phyloP scores from a whole-genome alignment of 768 basidiomycete genomes.

The Boletus tomentosulus region DNA sequence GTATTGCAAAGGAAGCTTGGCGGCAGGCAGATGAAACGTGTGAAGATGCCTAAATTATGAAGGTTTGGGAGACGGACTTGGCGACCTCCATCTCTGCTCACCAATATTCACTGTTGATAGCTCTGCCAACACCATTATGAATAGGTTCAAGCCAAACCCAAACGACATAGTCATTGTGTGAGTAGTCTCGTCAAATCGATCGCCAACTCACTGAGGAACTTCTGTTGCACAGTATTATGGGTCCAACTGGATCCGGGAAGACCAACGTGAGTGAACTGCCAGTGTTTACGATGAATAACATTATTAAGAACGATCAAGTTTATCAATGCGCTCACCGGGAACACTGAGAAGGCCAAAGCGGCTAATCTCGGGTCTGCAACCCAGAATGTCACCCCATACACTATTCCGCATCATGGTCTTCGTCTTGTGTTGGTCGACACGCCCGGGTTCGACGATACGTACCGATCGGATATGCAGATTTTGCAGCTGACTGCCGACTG shows the following conservation, averaged over 20 bases:
- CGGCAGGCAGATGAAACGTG: not conserved
- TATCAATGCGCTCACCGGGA: not conserved
- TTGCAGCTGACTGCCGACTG: not conserved
- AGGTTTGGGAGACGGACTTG: not conserved
- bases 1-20: not conserved
- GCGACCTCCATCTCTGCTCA: not conserved
- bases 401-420: not conserved
- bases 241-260: not conserved
- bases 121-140: not conserved
- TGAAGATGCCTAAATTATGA: not conserved
- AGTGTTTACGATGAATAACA: not conserved
- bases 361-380: not conserved
- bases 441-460: not conserved
- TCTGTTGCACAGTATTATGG: not conserved
- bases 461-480: not conserved
- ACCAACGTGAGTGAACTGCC: not conserved
- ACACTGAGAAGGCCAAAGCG: not conserved
- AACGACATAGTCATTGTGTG: not conserved
- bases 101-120: not conserved
- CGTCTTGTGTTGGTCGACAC: not conserved
- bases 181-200: not conserved
- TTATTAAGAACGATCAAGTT: not conserved
- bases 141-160: not conserved
- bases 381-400: not conserved
- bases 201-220: not conserved